A percentile compares a stretch with the other conserved stretches of the same genome.
phyloP scores from a whole-genome alignment of 2,329 filamentous ascomycete genomes.

The Fusarium verticillioides region DNA sequence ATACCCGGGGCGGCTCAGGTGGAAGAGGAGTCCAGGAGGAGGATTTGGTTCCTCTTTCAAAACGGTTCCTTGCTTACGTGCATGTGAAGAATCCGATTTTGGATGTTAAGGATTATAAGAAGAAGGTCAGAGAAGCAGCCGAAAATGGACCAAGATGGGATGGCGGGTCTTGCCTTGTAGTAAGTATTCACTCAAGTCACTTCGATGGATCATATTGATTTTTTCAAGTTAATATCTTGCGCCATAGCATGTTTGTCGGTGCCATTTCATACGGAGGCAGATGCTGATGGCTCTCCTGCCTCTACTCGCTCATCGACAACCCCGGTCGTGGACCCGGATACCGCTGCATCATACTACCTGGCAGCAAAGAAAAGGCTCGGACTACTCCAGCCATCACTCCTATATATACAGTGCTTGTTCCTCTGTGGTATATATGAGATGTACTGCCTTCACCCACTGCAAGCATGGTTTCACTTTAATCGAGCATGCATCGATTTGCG shows the following conservation, averaged over 20 bases:
- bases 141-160: background rate
- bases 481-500: background rate
- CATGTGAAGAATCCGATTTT: background rate
- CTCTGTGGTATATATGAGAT: background rate
- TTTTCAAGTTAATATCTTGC: background rate
- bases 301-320: background rate
- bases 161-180: background rate
- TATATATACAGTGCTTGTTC: background rate
- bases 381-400: background rate
- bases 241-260: background rate
- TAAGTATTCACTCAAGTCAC: rapidly evolving
- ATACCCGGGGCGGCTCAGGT: background rate
- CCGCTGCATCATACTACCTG: background rate
- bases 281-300: background rate
- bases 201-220: background rate
- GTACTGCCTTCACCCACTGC: background rate
- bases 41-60: background rate
- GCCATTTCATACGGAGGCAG: background rate
- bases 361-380: background rate
- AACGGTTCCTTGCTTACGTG: background rate
- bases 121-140: background rate
- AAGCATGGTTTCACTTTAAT: background rate
- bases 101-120: background rate
- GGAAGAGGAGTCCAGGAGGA: background rate
- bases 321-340: background rate